A percentile compares a stretch with the other conserved stretches of the same genome.
phyloP scores from a whole-genome alignment of 768 basidiomycete species.

The Suillus bovinus region DNA sequence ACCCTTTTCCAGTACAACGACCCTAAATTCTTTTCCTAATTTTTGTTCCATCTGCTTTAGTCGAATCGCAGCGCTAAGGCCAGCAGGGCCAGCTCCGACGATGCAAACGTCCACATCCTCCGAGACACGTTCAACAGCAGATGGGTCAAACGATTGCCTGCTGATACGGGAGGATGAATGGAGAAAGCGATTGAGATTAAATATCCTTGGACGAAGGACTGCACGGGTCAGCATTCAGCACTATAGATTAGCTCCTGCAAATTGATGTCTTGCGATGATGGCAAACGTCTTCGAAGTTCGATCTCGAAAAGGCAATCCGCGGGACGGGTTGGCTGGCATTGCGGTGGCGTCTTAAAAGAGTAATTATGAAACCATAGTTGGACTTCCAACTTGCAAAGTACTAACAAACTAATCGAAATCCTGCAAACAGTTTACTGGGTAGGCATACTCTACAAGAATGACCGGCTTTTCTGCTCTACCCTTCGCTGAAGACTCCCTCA shows the following conservation, averaged over 20 bases:
- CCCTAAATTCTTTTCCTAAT: conserved; percentile 76
- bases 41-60: conserved; percentile 90
- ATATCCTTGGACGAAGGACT: not conserved
- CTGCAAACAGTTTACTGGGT: not conserved
- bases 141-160: conserved; percentile 50
- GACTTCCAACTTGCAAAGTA: not conserved
- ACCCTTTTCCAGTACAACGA: conserved; percentile 96
- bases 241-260: not conserved
- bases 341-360: not conserved
- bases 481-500: conserved; percentile 41
- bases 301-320: conserved; percentile 1
- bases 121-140: conserved; percentile 72
- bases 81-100: conserved; percentile 94
- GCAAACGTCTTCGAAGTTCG: not conserved
- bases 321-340: too few relatives aligned
- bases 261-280: not conserved
- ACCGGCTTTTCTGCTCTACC: conserved; percentile 53
- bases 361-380: not conserved
- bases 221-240: conserved; percentile 7
- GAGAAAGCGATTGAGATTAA: conserved; percentile 13
- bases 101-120: conserved; percentile 98
- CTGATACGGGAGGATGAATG: conserved; percentile 27
- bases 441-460: conserved; percentile 26
- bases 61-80: conserved; percentile 92
- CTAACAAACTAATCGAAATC: not conserved